Conservation (phyloP, 495 filamentous ascomycete species). For the Penicillium maclennaniae region DNA sequence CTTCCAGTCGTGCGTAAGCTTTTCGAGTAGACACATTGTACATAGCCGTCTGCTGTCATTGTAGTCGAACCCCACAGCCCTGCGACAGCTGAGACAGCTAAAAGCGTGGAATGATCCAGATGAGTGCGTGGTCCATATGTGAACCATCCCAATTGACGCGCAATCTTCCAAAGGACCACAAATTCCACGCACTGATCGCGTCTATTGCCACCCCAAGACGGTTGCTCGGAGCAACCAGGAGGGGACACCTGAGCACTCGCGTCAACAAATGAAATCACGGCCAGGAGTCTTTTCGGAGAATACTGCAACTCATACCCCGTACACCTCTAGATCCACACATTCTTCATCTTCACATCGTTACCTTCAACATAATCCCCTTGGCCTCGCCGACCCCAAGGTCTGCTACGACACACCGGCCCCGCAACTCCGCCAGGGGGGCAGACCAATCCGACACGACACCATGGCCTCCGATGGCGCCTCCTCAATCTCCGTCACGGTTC, state of each 20-base stretch:
- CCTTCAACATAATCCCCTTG: constrained; percentile 13
- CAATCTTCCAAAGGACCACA: neutral
- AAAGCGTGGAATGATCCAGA: neutral
- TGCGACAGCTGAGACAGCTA: constrained; percentile 1
- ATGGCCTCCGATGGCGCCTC: constrained; percentile 61
- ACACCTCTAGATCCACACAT: constrained; percentile 26
- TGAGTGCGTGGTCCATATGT: neutral
- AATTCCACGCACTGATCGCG: constrained; percentile 8
- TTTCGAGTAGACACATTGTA: neutral
- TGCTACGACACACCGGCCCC: constrained; percentile 21
- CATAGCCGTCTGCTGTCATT: neutral
- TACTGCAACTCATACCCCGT: constrained; percentile 31
- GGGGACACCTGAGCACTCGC: constrained; percentile 25
- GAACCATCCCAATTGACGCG: constrained; percentile 3
- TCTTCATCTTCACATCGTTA: constrained; percentile 24
- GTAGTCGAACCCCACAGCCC: neutral
- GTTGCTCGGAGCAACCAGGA: constrained; percentile 40
- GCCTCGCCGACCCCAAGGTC: constrained; percentile 21
- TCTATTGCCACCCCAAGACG: constrained; percentile 11
- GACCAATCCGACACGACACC: constrained; percentile 17
- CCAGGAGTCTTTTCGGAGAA: constrained; percentile 27
- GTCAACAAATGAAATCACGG: constrained; percentile 38
- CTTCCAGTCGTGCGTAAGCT: neutral
- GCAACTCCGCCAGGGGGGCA: constrained; percentile 16
- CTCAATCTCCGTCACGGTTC: constrained; percentile 69